Evolutionary conservation across 2,329 filamentous ascomycete species (phyloP).

Genomic region (Aspergillus pseudotamarii): DNA sequence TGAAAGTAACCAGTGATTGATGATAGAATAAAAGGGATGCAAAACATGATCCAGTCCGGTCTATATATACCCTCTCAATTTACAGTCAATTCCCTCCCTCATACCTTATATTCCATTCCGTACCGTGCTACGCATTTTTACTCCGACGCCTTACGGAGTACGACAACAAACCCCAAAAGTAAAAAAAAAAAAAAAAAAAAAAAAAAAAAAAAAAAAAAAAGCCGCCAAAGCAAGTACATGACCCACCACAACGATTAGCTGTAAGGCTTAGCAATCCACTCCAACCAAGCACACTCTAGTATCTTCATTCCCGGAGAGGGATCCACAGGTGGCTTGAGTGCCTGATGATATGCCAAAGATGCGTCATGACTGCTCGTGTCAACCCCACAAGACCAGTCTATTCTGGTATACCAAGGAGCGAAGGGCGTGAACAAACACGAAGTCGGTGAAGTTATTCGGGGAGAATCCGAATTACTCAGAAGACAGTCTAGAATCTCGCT

Average conservation of each 20-base stretch:
- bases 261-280: constrained; percentile 8
- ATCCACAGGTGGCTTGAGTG: not conserved
- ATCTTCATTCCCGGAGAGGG: not conserved
- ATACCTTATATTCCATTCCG: constrained; percentile 3
- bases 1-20: not conserved
- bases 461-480: not conserved
- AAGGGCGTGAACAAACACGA: constrained; percentile 9
- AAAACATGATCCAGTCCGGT: not conserved
- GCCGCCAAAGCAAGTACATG: not conserved
- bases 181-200: not conserved
- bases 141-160: constrained; percentile 9
- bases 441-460: not conserved
- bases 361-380: constrained; percentile 1
- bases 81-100: not conserved
- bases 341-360: not conserved
- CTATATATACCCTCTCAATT: constrained; percentile 1
- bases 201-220: not conserved
- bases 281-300: not conserved
- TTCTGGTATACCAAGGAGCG: constrained; percentile 6
- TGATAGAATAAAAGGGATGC: not conserved
- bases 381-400: not conserved
- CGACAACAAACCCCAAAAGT: not conserved
- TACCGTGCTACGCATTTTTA: not conserved
- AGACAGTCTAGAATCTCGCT: not conserved
- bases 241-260: not conserved